These are phyloP conservation scores for Penicillium vulpinum DNA, from an alignment of 2,329 filamentous ascomycete species.

Conservation along the genomic window DNA sequence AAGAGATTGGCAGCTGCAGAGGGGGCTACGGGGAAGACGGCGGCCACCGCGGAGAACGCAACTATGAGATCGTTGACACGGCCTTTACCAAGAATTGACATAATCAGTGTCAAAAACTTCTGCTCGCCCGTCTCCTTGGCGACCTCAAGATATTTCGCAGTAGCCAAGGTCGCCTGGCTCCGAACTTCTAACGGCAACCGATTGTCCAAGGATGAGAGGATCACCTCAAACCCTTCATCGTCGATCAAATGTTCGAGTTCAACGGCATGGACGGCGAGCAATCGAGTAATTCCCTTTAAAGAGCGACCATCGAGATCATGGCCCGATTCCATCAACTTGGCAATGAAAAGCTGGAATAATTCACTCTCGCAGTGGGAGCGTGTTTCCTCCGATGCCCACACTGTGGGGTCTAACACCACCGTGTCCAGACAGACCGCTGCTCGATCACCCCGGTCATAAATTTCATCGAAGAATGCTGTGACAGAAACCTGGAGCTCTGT, in stretches of 20 bases:
- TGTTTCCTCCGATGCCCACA: conserved; percentile 48
- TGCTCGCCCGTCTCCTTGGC: conserved; percentile 69
- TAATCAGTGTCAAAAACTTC: conserved; percentile 73
- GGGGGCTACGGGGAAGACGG: conserved; percentile 82
- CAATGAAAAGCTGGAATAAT: conserved; percentile 68
- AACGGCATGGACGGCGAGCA: conserved; percentile 57
- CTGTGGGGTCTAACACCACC: conserved; percentile 46
- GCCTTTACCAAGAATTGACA: conserved; percentile 66
- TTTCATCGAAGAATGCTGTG: conserved; percentile 50
- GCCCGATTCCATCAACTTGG: conserved; percentile 86
- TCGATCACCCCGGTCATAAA: conserved; percentile 51
- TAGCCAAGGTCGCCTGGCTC: conserved; percentile 77
- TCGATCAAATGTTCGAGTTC: conserved; percentile 55
- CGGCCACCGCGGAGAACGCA: conserved; percentile 88
- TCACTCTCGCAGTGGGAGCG: conserved; percentile 49
- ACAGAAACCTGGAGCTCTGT: conserved; percentile 45
- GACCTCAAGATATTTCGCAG: conserved; percentile 79
- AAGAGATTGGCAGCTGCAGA: conserved; percentile 75
- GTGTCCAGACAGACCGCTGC: conserved; percentile 49
- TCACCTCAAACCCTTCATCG: conserved; percentile 75
- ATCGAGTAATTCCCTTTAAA: conserved; percentile 60
- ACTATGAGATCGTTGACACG: conserved; percentile 87
- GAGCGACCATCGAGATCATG: conserved; percentile 67
- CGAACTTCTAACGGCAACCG: conserved; percentile 71
- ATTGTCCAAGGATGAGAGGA: conserved; percentile 84